Conservation (phyloP, 257 asterid species). For the Lantana camara region DNA sequence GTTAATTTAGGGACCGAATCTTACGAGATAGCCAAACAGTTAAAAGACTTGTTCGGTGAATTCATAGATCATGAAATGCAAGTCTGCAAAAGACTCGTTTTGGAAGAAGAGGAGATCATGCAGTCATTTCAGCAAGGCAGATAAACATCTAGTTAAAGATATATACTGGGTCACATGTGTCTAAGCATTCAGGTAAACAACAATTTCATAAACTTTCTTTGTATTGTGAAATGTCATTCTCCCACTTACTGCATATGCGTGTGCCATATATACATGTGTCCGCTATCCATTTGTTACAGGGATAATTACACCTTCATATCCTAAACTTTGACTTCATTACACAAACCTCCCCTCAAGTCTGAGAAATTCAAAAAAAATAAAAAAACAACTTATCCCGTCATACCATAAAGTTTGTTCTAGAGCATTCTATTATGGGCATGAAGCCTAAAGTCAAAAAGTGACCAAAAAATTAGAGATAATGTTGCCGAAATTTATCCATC, state of each 20-base stretch:
- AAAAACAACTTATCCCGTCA: too few species aligned
- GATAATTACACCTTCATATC: too few species aligned
- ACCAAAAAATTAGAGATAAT: too few species aligned
- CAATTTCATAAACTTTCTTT: not conserved
- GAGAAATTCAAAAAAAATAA: too few species aligned
- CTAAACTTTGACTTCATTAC: too few species aligned
- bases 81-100: conserved; percentile 25
- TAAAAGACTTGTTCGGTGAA: conserved; percentile 26
- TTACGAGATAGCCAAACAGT: conserved; percentile 30
- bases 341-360: too few species aligned
- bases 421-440: too few species aligned
- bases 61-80: conserved; percentile 25
- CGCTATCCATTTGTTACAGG: too few species aligned
- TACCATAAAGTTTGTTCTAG: too few species aligned
- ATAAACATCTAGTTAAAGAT: not conserved
- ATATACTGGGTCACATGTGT: not conserved
- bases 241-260: not conserved
- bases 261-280: conserved; percentile 1
- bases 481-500: too few species aligned
- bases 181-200: conserved; percentile 10
- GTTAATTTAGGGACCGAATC: conserved; percentile 33
- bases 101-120: conserved; percentile 27
- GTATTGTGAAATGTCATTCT: not conserved
- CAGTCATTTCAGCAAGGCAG: conserved; percentile 19
- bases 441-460: too few species aligned